Conservation (phyloP, 2,329 filamentous ascomycete species). For the Paramyrothecium sp. region DNA sequence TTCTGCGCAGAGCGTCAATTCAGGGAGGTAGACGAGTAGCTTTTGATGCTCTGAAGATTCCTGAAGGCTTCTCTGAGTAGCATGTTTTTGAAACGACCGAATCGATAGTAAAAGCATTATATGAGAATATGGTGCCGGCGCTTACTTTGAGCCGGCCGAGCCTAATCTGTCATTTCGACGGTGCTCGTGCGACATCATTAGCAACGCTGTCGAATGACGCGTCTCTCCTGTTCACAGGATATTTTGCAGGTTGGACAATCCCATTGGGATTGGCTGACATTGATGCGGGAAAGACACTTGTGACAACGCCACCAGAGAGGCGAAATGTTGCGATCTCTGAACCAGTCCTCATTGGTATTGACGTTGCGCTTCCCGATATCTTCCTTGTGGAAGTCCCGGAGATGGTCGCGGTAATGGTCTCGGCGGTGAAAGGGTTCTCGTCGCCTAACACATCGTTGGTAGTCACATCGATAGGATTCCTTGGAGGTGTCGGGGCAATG, state of each 20-base stretch:
- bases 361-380: conserved; percentile 48
- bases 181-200: conserved; percentile 2
- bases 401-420: conserved; percentile 58
- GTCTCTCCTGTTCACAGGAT: conserved; percentile 42
- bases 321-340: conserved; percentile 35
- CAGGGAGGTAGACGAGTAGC: too few relatives aligned
- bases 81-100: too few relatives aligned
- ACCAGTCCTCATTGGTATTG: conserved; percentile 33
- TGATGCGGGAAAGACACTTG: conserved; percentile 47
- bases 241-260: conserved; percentile 47
- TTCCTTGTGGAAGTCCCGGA: conserved; percentile 54
- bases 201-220: conserved; percentile 27
- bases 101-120: too few relatives aligned
- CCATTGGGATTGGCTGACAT: conserved; percentile 37
- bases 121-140: too few relatives aligned
- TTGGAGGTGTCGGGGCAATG: conserved; percentile 42
- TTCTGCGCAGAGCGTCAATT: too few relatives aligned
- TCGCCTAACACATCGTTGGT: conserved; percentile 43
- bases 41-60: too few relatives aligned
- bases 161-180: too few relatives aligned
- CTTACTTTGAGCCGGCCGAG: too few relatives aligned
- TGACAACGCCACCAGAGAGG: conserved; percentile 53
- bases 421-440: conserved; percentile 48
- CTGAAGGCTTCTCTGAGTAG: too few relatives aligned
- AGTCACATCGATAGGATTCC: conserved; percentile 49